These are phyloP conservation scores for Magnusiomyces fungicola DNA, from an alignment of 1,139 yeast species.

Conservation along the genomic window DNA sequence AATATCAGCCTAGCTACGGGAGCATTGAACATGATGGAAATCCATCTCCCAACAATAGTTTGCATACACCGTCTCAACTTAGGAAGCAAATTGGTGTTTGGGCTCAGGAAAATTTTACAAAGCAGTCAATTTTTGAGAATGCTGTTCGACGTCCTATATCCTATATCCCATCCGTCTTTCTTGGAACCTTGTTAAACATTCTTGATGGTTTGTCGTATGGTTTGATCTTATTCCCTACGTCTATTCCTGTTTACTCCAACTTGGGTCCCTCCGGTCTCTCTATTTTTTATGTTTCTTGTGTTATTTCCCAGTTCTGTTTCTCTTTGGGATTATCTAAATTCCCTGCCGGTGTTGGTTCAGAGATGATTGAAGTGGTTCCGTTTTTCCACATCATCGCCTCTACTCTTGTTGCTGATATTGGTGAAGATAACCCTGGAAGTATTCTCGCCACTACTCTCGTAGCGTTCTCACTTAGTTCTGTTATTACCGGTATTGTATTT, in stretches of 20 bases:
- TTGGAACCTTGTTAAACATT: conserved; percentile 78
- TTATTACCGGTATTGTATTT: conserved; percentile 81
- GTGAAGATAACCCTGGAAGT: conserved; percentile 47
- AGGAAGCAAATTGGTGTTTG: conserved; percentile 12
- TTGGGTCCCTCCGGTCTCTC: conserved; percentile 87
- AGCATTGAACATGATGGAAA: neutral
- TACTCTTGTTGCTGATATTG: conserved; percentile 52
- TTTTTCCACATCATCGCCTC: conserved; percentile 94
- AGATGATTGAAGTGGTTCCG: conserved; percentile 97
- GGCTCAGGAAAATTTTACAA: conserved; percentile 9
- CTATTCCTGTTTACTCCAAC: conserved; percentile 65
- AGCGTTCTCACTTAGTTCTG: conserved; percentile 73
- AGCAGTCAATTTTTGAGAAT: conserved; percentile 12
- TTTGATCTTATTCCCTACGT: conserved; percentile 91
- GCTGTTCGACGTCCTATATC: conserved; percentile 35
- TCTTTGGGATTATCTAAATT: conserved; percentile 90
- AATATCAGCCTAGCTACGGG: neutral
- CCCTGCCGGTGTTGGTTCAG: conserved; percentile 86
- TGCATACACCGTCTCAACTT: too few species aligned
- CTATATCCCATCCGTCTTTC: conserved; percentile 69
- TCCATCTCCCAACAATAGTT: too few species aligned
- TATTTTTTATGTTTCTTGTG: conserved; percentile 87
- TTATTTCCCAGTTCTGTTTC: conserved; percentile 78
- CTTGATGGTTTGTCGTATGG: conserved; percentile 94
- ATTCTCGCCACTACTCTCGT: conserved; percentile 82